Evolutionary conservation across 108 stramenopile genomes (phyloP).

Genomic region (Skeletonema costatum): DNA sequence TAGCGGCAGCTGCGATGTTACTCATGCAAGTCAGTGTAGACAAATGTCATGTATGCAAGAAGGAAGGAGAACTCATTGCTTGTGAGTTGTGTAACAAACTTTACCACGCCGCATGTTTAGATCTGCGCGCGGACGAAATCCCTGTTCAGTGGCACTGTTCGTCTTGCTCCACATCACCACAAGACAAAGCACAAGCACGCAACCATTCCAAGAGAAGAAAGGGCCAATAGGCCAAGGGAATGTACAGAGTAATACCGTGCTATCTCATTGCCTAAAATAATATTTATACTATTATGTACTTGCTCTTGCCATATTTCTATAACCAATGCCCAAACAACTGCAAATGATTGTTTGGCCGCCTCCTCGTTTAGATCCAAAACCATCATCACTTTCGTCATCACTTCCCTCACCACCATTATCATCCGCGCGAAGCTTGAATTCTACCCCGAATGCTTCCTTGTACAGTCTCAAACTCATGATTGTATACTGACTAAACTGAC

Average conservation of each 20-base stretch:
- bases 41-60: background rate
- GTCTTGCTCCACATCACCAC: background rate
- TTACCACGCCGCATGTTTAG: background rate
- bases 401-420: constrained; percentile 7
- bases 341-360: constrained; percentile 57
- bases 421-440: constrained; percentile 85
- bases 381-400: constrained; percentile 28
- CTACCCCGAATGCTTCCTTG: constrained; percentile 83
- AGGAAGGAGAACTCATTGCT: background rate
- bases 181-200: background rate
- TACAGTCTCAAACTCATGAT: constrained; percentile 82
- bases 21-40: background rate
- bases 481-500: constrained; percentile 75
- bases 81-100: background rate
- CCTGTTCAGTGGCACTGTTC: background rate
- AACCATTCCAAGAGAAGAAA: background rate
- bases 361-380: constrained; percentile 7
- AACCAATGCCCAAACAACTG: constrained; percentile 89
- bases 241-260: background rate
- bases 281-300: constrained; percentile 57
- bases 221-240: background rate
- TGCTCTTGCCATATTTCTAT: constrained; percentile 85
- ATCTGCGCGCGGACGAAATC: background rate
- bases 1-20: background rate
- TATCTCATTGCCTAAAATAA: background rate